A percentile compares a stretch with the other conserved stretches of the same genome.
Conservation (phyloP, 2,329 filamentous ascomycete genomes). For the Diaporthe aspalathi region DNA sequence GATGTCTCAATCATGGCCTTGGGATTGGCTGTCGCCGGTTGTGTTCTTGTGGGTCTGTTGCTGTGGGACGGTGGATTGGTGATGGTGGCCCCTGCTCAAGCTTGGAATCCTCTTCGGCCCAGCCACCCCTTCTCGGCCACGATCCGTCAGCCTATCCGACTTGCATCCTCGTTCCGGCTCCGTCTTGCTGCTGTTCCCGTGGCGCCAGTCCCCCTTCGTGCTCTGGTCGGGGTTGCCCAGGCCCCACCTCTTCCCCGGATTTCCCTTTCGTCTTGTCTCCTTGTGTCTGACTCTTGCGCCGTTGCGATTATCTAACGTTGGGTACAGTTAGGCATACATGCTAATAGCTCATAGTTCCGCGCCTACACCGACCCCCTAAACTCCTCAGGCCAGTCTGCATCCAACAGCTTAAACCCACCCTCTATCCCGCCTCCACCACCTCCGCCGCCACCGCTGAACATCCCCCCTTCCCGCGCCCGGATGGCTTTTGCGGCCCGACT, state of each 20-base stretch:
- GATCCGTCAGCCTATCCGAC: not conserved
- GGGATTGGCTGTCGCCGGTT: constrained; percentile 1
- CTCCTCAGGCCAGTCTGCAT: constrained; percentile 52
- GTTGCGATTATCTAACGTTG: constrained; percentile 26
- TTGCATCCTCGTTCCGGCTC: not conserved
- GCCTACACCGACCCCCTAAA: constrained; percentile 68
- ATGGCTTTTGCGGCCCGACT: constrained; percentile 91
- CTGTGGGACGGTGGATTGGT: constrained; percentile 23
- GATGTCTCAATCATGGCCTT: not conserved
- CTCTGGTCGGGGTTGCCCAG: constrained; percentile 12
- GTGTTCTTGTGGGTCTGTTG: constrained; percentile 24
- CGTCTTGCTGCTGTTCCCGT: not conserved
- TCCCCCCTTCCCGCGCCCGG: constrained; percentile 86
- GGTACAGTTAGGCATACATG: constrained; percentile 15
- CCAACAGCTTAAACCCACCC: constrained; percentile 60
- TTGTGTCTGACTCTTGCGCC: constrained; percentile 25
- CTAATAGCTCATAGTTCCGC: constrained; percentile 61
- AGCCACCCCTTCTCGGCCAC: constrained; percentile 21
- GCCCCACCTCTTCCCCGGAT: not conserved
- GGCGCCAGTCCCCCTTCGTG: not conserved
- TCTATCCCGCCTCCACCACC: constrained; percentile 70
- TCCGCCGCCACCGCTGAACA: constrained; percentile 84
- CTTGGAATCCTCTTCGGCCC: not conserved
- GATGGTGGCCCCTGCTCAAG: constrained; percentile 33
- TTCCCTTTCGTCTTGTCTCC: constrained; percentile 19